Evolutionary conservation across 345 rosid genomes (phyloP).

Genomic region (Bruguiera sexangula): DNA sequence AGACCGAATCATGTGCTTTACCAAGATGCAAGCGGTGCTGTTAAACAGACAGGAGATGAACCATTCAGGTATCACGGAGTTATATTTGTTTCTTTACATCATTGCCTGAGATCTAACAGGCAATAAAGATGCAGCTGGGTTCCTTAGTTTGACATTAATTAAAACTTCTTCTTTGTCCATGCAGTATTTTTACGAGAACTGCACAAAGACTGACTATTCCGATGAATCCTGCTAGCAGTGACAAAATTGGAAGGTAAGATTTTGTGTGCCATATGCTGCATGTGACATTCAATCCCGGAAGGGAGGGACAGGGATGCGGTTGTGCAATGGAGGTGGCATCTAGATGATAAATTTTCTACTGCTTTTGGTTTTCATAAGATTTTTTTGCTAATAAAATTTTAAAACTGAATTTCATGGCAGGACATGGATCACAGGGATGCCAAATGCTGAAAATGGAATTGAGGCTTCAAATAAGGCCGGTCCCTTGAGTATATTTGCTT

Average conservation of each 20-base stretch:
- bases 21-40: conserved; percentile 56
- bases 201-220: conserved; percentile 72
- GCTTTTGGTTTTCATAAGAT: background rate
- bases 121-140: background rate
- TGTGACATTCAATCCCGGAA: no score
- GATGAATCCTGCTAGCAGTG: conserved; percentile 45
- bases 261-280: no score
- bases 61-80: conserved; percentile 67
- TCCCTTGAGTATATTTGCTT: conserved; percentile 72
- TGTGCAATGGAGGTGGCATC: no score
- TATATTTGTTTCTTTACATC: background rate
- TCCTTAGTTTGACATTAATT: background rate
- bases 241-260: conserved; percentile 57
- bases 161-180: background rate
- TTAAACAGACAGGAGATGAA: conserved; percentile 65
- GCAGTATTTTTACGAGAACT: conserved; percentile 61
- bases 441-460: conserved; percentile 55
- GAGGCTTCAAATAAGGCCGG: conserved; percentile 61
- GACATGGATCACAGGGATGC: conserved; percentile 59
- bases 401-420: conserved; percentile 36
- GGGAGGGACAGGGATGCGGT: no score
- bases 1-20: conserved; percentile 64
- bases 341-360: no score
- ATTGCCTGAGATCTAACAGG: background rate
- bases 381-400: conserved; percentile 1